A percentile compares a stretch with the other conserved stretches of the same genome.
phyloP scores from a whole-genome alignment of 805 yeast genomes.

The Ogataea parapolymorpha region DNA sequence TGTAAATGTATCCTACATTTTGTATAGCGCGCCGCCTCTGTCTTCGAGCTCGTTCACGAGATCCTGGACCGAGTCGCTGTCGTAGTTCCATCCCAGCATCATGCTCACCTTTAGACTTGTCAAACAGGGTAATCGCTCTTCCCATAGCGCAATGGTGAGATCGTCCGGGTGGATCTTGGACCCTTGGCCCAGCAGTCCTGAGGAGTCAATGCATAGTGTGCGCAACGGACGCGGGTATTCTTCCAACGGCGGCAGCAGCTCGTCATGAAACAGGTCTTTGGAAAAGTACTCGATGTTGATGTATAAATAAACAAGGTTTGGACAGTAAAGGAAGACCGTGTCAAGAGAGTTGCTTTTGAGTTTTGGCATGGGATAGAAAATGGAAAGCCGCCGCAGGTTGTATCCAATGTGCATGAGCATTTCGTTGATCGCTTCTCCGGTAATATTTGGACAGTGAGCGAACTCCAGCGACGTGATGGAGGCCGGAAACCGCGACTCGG shows the following conservation, averaged over 20 bases:
- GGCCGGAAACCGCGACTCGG: slow-evolving; percentile 65
- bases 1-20: slow-evolving; percentile 25
- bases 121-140: slow-evolving; percentile 68
- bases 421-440: slow-evolving; percentile 59
- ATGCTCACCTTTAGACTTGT: slow-evolving; percentile 64
- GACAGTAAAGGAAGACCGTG: slow-evolving; percentile 69
- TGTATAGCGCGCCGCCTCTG: slow-evolving; percentile 70
- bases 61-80: slow-evolving; percentile 56
- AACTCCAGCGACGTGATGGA: slow-evolving; percentile 71
- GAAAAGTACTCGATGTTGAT: slow-evolving; percentile 79
- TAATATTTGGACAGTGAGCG: slow-evolving; percentile 82
- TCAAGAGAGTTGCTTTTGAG: slow-evolving; percentile 69
- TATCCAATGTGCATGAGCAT: slow-evolving; percentile 65
- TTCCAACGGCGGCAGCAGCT: slow-evolving; percentile 35
- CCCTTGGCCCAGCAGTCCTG: slow-evolving; percentile 83
- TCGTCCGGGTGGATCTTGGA: slow-evolving; percentile 86
- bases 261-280: slow-evolving; percentile 47
- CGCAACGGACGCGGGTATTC: slow-evolving; percentile 45
- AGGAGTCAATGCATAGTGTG: slow-evolving; percentile 69
- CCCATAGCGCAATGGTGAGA: slow-evolving; percentile 77
- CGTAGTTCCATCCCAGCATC: slow-evolving; percentile 82
- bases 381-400: slow-evolving; percentile 56
- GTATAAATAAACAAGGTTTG: slow-evolving; percentile 59
- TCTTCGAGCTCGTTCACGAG: slow-evolving; percentile 69
- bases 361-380: slow-evolving; percentile 88